Evolutionary conservation across 2,329 filamentous ascomycete genomes (phyloP).

Genomic region (Aspergillus eucalypticola): DNA sequence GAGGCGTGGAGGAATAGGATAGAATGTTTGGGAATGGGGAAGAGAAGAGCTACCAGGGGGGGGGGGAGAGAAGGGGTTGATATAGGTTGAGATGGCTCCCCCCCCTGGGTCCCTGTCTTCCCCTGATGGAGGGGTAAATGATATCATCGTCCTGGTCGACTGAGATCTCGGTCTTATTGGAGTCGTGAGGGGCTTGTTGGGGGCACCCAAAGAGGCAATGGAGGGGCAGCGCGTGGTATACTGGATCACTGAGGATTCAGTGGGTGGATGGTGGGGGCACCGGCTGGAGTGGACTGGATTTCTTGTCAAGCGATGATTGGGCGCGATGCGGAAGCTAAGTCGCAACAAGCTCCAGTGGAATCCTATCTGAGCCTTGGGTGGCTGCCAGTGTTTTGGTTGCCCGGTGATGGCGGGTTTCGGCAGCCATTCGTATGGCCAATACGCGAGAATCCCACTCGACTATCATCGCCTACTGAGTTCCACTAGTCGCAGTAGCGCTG

Average conservation of each 20-base stretch:
- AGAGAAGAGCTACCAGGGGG: neutral
- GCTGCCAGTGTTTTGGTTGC: neutral
- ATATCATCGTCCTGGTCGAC: neutral
- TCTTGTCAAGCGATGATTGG: neutral
- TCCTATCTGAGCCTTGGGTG: neutral
- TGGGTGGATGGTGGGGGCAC: too few species aligned
- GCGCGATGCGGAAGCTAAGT: neutral
- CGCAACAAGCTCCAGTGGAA: neutral
- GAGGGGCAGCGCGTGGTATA: neutral
- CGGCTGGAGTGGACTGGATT: neutral
- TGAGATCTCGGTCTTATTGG: neutral
- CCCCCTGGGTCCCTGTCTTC: neutral
- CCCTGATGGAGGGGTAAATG: slow-evolving; percentile 1
- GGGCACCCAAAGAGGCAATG: neutral
- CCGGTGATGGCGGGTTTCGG: neutral
- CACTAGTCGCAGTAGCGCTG: too few species aligned
- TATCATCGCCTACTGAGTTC: neutral
- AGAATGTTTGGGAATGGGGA: neutral
- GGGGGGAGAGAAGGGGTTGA: neutral
- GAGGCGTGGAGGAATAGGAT: neutral
- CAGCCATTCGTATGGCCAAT: too few species aligned
- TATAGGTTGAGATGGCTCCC: neutral
- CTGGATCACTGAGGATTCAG: too few species aligned
- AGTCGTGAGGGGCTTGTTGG: neutral
- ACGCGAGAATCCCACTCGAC: neutral